Conservation (phyloP, 2,329 filamentous ascomycete genomes). For the Claviceps purpurea region DNA sequence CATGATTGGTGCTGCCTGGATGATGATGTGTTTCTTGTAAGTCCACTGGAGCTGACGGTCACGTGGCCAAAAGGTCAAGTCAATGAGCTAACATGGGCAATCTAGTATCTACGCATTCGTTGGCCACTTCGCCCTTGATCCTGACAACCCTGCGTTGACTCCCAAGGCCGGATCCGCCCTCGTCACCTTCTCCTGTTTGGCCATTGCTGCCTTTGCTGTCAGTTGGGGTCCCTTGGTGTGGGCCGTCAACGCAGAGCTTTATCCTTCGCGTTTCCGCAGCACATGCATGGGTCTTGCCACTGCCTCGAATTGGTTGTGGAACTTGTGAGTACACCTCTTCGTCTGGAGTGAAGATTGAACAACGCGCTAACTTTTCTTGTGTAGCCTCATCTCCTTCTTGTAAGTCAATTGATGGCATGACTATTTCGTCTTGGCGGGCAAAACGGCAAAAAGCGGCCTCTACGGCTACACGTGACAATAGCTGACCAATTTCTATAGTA, state of each 20-base stretch:
- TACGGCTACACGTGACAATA: neutral
- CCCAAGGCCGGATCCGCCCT: constrained; percentile 42
- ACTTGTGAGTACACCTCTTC: constrained; percentile 33
- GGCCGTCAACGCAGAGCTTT: constrained; percentile 51
- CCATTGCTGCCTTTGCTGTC: constrained; percentile 53
- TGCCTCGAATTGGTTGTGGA: constrained; percentile 50
- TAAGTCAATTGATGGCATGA: constrained; percentile 12
- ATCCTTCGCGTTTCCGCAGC: constrained; percentile 42
- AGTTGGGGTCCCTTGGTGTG: constrained; percentile 60
- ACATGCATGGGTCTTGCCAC: constrained; percentile 43
- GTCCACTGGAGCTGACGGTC: constrained; percentile 6
- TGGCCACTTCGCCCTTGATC: constrained; percentile 31
- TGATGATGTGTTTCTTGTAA: constrained; percentile 38
- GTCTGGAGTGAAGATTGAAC: neutral
- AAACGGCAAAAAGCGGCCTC: no score
- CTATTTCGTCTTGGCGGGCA: no score
- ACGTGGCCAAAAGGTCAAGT: neutral
- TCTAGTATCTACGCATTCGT: constrained; percentile 33
- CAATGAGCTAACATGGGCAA: neutral
- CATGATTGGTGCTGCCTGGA: constrained; percentile 49
- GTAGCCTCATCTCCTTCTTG: constrained; percentile 32
- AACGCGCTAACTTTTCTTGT: neutral
- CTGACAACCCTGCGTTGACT: constrained; percentile 26
- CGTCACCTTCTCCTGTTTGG: constrained; percentile 56
- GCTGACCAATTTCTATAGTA: constrained; percentile 24